phyloP scores from a whole-genome alignment of 2,329 filamentous ascomycete species.

The Elsinoe ampelina region DNA sequence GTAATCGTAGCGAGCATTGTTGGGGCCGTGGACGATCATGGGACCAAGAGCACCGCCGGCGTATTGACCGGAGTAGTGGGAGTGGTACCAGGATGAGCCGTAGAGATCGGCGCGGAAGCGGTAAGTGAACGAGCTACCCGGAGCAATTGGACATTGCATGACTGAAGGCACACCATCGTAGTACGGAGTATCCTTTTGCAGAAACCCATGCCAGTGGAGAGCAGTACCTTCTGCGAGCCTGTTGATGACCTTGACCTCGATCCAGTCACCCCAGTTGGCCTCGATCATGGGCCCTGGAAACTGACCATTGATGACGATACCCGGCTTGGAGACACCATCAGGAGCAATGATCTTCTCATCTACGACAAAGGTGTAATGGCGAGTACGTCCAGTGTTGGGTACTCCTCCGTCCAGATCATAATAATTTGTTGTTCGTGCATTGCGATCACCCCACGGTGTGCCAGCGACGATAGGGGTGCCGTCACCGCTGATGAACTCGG shows the following conservation, averaged over 20 bases:
- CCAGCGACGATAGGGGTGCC: conserved; percentile 17
- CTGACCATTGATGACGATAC: conserved; percentile 16
- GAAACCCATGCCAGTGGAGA: conserved; percentile 45
- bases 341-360: conserved; percentile 24
- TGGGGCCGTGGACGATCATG: conserved; percentile 37
- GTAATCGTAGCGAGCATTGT: conserved; percentile 33
- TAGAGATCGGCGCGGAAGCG: conserved; percentile 35
- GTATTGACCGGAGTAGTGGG: conserved; percentile 33
- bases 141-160: conserved; percentile 38
- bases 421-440: conserved; percentile 23
- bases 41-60: conserved; percentile 34
- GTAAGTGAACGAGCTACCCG: conserved; percentile 29
- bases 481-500: conserved; percentile 19
- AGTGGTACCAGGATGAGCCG: conserved; percentile 32
- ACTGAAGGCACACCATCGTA: conserved; percentile 42
- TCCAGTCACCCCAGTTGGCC: conserved; percentile 25
- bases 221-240: conserved; percentile 35
- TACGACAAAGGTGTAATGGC: conserved; percentile 27
- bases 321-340: conserved; percentile 26
- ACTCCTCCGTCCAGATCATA: conserved; percentile 21
- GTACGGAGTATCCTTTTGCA: conserved; percentile 44
- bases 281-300: conserved; percentile 18
- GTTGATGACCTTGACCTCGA: conserved; percentile 30
- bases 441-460: conserved; percentile 25
- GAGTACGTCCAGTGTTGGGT: conserved; percentile 28